Conservation (phyloP, 192 early-diverging fungal genomes). For the Podila clonocystis region DNA sequence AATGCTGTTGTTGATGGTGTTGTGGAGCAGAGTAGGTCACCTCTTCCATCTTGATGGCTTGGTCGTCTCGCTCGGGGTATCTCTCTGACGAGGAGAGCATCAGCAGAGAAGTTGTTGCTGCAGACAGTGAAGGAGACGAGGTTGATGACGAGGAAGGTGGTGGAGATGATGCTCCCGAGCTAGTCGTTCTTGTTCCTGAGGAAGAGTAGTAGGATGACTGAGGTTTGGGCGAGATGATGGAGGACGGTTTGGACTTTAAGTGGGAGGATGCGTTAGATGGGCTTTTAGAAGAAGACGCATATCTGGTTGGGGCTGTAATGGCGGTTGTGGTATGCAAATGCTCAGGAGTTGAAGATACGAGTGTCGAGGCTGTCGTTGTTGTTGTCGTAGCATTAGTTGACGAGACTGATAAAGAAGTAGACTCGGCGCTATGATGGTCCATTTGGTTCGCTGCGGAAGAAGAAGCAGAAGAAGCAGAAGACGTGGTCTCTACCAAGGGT, state of each 20-base stretch:
- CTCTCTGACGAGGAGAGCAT: slow-evolving; percentile 22
- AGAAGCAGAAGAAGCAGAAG: not conserved
- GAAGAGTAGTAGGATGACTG: slow-evolving; percentile 21
- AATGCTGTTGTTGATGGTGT: not conserved
- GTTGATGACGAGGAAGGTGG: slow-evolving; percentile 4
- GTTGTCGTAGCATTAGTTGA: not conserved
- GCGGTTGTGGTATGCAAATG: not conserved
- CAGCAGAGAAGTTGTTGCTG: slow-evolving; percentile 29
- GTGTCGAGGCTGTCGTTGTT: not conserved
- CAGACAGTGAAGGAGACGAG: slow-evolving; percentile 15
- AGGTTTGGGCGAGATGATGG: slow-evolving; percentile 16
- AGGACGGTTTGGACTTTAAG: slow-evolving; percentile 19
- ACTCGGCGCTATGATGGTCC: not conserved
- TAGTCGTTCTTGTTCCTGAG: no score
- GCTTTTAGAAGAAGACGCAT: slow-evolving; percentile 12
- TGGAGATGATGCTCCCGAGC: slow-evolving; percentile 8
- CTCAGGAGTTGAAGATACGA: not conserved
- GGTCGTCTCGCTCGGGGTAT: not conserved
- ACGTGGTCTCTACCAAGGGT: no score
- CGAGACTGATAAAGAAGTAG: not conserved
- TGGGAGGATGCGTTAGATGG: slow-evolving; percentile 21
- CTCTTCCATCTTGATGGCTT: slow-evolving; percentile 4
- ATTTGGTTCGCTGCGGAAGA: not conserved
- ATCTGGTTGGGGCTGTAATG: not conserved
- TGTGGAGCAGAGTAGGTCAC: not conserved